Conservation (phyloP, 495 filamentous ascomycete species). For the Talaromyces adpressus region DNA sequence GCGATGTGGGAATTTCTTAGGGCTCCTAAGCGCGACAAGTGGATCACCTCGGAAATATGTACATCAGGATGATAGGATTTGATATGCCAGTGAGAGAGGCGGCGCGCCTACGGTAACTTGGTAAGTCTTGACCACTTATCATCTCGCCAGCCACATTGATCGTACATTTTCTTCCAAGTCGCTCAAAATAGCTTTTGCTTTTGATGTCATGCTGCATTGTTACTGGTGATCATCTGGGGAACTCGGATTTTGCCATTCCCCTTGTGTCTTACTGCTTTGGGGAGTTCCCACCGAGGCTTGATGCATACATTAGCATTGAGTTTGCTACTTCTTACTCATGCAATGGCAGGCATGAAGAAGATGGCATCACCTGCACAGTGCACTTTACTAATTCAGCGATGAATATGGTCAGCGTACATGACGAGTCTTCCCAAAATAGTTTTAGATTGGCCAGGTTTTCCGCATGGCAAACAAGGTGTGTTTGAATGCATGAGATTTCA, state of each 20-base stretch:
- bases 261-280: neutral
- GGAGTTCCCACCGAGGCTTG: neutral
- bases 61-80: neutral
- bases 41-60: neutral
- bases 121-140: neutral
- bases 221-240: neutral
- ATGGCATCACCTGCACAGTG: neutral
- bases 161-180: neutral
- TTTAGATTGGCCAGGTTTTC: neutral
- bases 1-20: neutral
- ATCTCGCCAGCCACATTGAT: neutral
- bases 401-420: neutral
- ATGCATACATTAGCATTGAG: neutral
- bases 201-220: conserved; percentile 1
- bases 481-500: conserved; percentile 3
- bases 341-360: neutral
- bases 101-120: neutral
- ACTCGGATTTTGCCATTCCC: neutral
- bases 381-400: neutral
- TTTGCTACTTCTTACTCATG: neutral
- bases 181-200: neutral
- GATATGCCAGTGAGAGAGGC: neutral
- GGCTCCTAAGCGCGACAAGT: conserved; percentile 1
- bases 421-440: neutral
- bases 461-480: neutral